Evolutionary conservation across 2,329 filamentous ascomycete species (phyloP).

Genomic region (Diaporthe batatas): DNA sequence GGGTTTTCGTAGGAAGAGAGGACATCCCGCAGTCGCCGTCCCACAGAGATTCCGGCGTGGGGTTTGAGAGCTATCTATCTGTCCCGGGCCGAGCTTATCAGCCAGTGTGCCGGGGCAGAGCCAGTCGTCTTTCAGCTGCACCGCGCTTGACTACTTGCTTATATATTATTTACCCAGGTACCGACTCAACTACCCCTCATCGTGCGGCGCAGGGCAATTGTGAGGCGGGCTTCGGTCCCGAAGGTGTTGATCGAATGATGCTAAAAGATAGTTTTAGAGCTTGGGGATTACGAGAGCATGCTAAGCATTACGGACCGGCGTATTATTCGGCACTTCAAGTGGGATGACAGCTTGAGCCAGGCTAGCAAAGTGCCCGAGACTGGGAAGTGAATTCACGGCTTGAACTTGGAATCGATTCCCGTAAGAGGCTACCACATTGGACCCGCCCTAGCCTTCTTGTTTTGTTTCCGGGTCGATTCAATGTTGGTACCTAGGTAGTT

Average conservation of each 20-base stretch:
- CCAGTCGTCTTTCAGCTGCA: background rate
- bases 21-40: background rate
- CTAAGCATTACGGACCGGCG: background rate
- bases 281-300: background rate
- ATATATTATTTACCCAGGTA: background rate
- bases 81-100: background rate
- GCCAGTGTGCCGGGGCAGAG: background rate
- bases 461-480: too few species aligned
- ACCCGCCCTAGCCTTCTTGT: background rate
- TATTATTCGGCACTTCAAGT: background rate
- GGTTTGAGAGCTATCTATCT: background rate
- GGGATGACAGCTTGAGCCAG: too few species aligned
- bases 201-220: background rate
- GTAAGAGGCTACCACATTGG: background rate
- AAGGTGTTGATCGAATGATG: background rate
- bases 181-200: background rate
- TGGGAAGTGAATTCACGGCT: background rate
- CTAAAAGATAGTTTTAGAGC: background rate
- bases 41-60: background rate
- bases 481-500: too few species aligned
- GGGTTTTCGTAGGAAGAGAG: background rate
- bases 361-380: background rate
- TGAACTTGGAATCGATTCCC: background rate
- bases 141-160: background rate
- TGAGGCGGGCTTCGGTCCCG: background rate